Evolutionary conservation across 2,329 filamentous ascomycete genomes (phyloP).

Genomic region (Paracoccidioides brasiliensis): DNA sequence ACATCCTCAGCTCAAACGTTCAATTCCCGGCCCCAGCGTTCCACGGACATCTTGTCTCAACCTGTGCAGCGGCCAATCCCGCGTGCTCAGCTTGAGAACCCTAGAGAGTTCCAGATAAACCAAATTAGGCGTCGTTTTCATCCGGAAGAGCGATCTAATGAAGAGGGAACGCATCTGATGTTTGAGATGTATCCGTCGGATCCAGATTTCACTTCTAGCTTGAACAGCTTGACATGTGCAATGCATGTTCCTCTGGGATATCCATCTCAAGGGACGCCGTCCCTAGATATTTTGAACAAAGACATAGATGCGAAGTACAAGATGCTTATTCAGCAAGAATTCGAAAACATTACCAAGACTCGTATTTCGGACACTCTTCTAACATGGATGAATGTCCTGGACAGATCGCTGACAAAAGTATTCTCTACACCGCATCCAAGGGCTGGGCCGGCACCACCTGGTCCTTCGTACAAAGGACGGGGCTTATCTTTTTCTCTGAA

Average conservation of each 20-base stretch:
- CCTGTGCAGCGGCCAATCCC: conserved; percentile 52
- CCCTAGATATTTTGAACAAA: conserved; percentile 52
- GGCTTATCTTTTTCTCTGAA: not conserved
- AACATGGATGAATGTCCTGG: conserved; percentile 53
- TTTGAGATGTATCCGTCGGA: conserved; percentile 62
- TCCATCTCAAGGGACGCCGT: conserved; percentile 42
- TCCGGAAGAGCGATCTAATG: conserved; percentile 33
- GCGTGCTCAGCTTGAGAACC: conserved; percentile 50
- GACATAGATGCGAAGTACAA: conserved; percentile 60
- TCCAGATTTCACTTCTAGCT: conserved; percentile 70
- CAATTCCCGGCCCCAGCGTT: conserved; percentile 31
- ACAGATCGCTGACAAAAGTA: conserved; percentile 44
- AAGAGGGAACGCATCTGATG: conserved; percentile 43
- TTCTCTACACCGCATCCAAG: not conserved
- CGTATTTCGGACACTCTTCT: conserved; percentile 45
- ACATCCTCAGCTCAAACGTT: conserved; percentile 13
- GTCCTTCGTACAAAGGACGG: not conserved
- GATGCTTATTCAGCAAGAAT: conserved; percentile 64
- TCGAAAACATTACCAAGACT: conserved; percentile 49
- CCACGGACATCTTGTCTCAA: not conserved
- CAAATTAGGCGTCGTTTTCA: conserved; percentile 58
- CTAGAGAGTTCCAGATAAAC: conserved; percentile 59
- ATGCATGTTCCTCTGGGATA: conserved; percentile 53
- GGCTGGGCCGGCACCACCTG: not conserved
- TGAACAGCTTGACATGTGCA: conserved; percentile 54